A percentile compares a stretch with the other conserved stretches of the same genome.
These are phyloP conservation scores for Triticum urartu DNA, from an alignment of 176 grass and related monocot species.

Conservation along the genomic window DNA sequence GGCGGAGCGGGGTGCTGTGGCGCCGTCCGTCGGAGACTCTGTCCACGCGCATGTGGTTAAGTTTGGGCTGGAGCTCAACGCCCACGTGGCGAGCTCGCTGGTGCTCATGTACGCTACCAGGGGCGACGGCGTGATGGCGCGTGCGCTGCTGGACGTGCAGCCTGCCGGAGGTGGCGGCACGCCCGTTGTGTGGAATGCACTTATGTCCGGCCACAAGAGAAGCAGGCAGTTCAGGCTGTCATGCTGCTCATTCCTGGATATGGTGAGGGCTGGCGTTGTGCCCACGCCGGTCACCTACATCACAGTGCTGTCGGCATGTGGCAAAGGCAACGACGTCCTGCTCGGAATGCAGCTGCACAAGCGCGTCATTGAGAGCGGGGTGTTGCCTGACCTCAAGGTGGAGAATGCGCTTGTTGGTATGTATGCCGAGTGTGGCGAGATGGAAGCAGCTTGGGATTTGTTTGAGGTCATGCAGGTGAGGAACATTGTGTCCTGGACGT, in stretches of 20 bases:
- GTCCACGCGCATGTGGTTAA: slow-evolving; percentile 69
- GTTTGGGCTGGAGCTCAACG: slow-evolving; percentile 47
- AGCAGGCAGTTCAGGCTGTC: slow-evolving; percentile 37
- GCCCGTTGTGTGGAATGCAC: slow-evolving; percentile 57
- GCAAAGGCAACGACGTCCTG: slow-evolving; percentile 42
- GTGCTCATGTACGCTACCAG: slow-evolving; percentile 51
- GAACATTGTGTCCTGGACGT: slow-evolving; percentile 71
- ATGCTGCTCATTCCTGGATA: slow-evolving; percentile 46
- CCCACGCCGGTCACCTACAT: slow-evolving; percentile 58
- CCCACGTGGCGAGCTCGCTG: slow-evolving; percentile 53
- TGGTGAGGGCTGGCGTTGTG: slow-evolving; percentile 39
- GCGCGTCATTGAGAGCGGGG: slow-evolving; percentile 9
- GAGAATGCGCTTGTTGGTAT: slow-evolving; percentile 67
- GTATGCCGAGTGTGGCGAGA: slow-evolving; percentile 64
- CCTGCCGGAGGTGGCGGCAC: not conserved
- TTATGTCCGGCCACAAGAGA: slow-evolving; percentile 58
- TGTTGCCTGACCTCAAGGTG: slow-evolving; percentile 55
- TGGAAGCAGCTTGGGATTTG: slow-evolving; percentile 53
- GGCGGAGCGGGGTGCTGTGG: slow-evolving; percentile 19
- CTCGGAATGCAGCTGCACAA: slow-evolving; percentile 65
- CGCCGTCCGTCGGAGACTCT: slow-evolving; percentile 10
- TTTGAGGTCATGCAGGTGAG: slow-evolving; percentile 53
- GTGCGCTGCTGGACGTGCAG: slow-evolving; percentile 45
- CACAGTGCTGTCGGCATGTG: slow-evolving; percentile 58
- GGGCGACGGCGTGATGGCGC: slow-evolving; percentile 40